Conservation (phyloP, 1,284 basidiomycete genomes). For the Puccinia horiana region DNA sequence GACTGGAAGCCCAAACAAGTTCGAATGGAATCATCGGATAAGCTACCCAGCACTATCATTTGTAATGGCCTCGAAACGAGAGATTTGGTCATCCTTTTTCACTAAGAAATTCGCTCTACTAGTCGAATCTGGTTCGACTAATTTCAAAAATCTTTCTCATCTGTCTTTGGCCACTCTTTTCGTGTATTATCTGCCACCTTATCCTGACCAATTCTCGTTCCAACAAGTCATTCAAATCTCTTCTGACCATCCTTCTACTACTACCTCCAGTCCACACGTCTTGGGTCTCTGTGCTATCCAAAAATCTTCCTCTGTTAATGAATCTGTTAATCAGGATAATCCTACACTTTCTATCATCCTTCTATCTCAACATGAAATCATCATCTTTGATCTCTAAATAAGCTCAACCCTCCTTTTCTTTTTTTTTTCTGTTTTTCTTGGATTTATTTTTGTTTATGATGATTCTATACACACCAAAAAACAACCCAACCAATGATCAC, state of each 20-base stretch:
- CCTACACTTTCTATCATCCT: background rate
- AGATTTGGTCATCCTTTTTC: constrained; percentile 22
- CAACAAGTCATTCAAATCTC: background rate
- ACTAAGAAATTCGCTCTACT: background rate
- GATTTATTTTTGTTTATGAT: too few relatives aligned
- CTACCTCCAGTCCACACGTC: background rate
- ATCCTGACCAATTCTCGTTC: background rate
- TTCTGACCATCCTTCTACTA: background rate
- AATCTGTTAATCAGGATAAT: too few relatives aligned
- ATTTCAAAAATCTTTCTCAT: too few relatives aligned
- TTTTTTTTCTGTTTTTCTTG: too few relatives aligned
- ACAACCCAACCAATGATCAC: too few relatives aligned
- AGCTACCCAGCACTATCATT: constrained; percentile 26
- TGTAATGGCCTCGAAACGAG: constrained; percentile 38
- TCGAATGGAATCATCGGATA: background rate
- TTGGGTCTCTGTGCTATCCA: background rate
- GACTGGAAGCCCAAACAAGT: background rate
- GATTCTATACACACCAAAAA: too few relatives aligned
- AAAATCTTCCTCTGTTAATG: background rate
- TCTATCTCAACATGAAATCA: background rate
- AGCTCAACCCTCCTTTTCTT: too few relatives aligned
- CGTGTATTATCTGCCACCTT: background rate
- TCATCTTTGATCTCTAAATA: constrained; percentile 5
- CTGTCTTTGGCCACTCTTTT: background rate
- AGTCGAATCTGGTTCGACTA: background rate